Conservation (phyloP, 2,329 filamentous ascomycete genomes). For the Pezicula neosporulosa region DNA sequence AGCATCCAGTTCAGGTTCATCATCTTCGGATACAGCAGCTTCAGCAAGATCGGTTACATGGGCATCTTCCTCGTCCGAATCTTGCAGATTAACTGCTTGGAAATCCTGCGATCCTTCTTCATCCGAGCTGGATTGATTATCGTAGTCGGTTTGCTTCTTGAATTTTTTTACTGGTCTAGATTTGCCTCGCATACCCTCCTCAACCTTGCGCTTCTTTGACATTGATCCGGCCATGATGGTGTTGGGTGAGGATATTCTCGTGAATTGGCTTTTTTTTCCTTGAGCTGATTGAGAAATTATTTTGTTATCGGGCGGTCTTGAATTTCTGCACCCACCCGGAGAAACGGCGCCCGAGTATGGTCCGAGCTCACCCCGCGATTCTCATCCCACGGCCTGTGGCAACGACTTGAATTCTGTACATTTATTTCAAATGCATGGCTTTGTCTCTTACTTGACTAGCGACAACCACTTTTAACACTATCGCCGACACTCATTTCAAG, state of each 20-base stretch:
- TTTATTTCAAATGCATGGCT: not conserved
- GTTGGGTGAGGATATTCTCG: not conserved
- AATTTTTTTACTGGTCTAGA: conserved; percentile 50
- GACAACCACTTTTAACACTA: not conserved
- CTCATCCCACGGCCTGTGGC: not conserved
- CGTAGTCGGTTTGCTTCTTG: conserved; percentile 60
- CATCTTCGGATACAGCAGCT: conserved; percentile 19
- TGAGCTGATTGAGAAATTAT: not conserved
- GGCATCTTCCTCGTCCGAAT: conserved; percentile 29
- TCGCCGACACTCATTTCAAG: conserved; percentile 4
- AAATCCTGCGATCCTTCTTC: conserved; percentile 38
- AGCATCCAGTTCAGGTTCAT: conserved; percentile 17
- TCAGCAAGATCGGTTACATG: conserved; percentile 23
- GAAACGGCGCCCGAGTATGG: not conserved
- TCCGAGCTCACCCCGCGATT: not conserved
- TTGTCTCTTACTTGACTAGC: too few relatives aligned
- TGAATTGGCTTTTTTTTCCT: not conserved
- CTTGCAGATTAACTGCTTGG: conserved; percentile 44
- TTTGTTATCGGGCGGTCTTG: not conserved
- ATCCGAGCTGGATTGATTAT: conserved; percentile 59
- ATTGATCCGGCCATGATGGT: conserved; percentile 25
- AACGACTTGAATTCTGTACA: not conserved
- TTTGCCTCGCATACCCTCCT: conserved; percentile 52
- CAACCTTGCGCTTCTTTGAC: conserved; percentile 53
- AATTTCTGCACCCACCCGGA: not conserved